phyloP scores from a whole-genome alignment of 768 basidiomycete species.

The Leccinum fibrillosum region DNA sequence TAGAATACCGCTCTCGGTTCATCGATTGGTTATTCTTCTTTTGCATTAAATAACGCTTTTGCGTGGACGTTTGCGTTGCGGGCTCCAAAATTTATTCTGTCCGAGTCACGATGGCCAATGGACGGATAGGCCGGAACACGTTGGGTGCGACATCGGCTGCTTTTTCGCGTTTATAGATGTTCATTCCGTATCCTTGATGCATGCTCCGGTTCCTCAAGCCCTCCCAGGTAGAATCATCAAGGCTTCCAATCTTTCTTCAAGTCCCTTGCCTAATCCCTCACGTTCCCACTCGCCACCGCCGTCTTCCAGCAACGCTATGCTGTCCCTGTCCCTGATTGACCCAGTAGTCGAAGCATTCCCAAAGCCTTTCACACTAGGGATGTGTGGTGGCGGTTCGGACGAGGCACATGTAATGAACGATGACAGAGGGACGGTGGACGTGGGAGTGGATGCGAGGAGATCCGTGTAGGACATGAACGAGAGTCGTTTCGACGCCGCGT shows the following conservation, averaged over 20 bases:
- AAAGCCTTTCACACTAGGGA: slow-evolving; percentile 55
- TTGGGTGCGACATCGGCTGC: not conserved
- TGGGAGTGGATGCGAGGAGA: slow-evolving; percentile 74
- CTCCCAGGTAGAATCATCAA: slow-evolving; percentile 35
- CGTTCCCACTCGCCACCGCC: slow-evolving; percentile 86
- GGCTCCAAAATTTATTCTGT: not conserved
- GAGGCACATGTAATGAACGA: slow-evolving; percentile 65
- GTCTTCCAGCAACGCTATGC: slow-evolving; percentile 52
- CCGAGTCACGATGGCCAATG: not conserved
- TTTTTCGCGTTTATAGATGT: not conserved
- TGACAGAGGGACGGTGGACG: slow-evolving; percentile 66
- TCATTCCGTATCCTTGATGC: not conserved
- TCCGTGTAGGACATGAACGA: slow-evolving; percentile 91
- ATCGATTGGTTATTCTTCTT: slow-evolving; percentile 16
- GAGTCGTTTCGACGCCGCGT: slow-evolving; percentile 59
- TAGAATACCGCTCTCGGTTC: slow-evolving; percentile 18
- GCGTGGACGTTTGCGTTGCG: not conserved
- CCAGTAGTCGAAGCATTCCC: slow-evolving; percentile 26
- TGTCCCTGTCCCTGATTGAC: slow-evolving; percentile 37
- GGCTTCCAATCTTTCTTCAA: slow-evolving; percentile 79
- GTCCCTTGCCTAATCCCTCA: slow-evolving; percentile 75
- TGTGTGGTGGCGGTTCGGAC: slow-evolving; percentile 69
- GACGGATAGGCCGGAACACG: not conserved
- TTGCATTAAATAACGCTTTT: slow-evolving; percentile 3
- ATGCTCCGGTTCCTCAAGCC: slow-evolving; percentile 15